These are phyloP conservation scores for Heliamphora pulchella DNA, from an alignment of 179 eudicot species.

Conservation along the genomic window DNA sequence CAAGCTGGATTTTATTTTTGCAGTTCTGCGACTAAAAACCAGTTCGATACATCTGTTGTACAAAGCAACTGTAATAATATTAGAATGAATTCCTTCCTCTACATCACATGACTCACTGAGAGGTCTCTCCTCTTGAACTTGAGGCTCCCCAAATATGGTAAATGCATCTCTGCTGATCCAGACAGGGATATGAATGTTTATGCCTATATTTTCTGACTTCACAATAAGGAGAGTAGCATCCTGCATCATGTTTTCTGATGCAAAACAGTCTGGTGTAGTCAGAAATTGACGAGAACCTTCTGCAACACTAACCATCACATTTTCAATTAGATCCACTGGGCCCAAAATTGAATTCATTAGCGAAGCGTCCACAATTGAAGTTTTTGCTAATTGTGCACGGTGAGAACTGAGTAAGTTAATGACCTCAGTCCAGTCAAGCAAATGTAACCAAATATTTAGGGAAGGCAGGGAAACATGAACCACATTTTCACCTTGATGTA, in stretches of 20 bases:
- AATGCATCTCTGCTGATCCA: constrained; percentile 37
- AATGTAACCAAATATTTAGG: constrained; percentile 65
- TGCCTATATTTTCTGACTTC: constrained; percentile 45
- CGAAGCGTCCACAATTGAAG: constrained; percentile 19
- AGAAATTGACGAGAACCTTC: constrained; percentile 22
- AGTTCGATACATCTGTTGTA: constrained; percentile 49
- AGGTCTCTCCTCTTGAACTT: constrained; percentile 23
- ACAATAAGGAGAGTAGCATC: constrained; percentile 25
- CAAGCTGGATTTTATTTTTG: constrained; percentile 33
- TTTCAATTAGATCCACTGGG: constrained; percentile 21
- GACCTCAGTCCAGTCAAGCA: constrained; percentile 57
- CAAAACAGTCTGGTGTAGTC: constrained; percentile 19
- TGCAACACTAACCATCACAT: constrained; percentile 12
- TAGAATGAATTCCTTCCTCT: constrained; percentile 33
- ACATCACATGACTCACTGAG: constrained; percentile 20
- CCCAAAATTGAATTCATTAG: constrained; percentile 18
- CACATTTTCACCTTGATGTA: constrained; percentile 32
- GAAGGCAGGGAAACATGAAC: constrained; percentile 52
- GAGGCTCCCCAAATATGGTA: constrained; percentile 21
- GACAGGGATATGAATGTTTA: constrained; percentile 58
- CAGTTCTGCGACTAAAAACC: constrained; percentile 26
- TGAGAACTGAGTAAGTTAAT: constrained; percentile 40
- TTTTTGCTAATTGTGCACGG: constrained; percentile 23
- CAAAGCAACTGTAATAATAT: constrained; percentile 41
- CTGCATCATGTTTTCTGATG: constrained; percentile 25